Evolutionary conservation across 306 rosid species (phyloP), one percentile per base, ranked within the genome.

Genomic region (Coriaria nepalensis): DNA sequence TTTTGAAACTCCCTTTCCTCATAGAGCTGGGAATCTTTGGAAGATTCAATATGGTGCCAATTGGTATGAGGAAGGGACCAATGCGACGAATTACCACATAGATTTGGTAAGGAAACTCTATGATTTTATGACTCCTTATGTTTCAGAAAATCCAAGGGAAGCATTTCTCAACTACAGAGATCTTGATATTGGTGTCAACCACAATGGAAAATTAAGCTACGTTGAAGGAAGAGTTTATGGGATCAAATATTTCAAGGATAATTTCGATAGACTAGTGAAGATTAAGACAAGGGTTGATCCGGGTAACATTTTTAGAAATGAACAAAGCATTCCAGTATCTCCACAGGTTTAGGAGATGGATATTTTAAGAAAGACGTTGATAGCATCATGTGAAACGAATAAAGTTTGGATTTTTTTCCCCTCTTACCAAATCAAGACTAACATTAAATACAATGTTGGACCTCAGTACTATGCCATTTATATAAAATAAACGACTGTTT

Each of bases 131-230:
- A 74, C 86, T 0, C 86, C 73, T 41, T 81, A 71, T 67, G 86
- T 81, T 46, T 81, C 86, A 6, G 71, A 81, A 65, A 74, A 74
- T 61, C 92, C 86, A 40, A 81, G 92, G 52, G 49, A 82, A 55
- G 73, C 92, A 6, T 81, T 57, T 53, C 57, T 81, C 33, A 81
- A 81, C 10, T 81, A 81, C 8, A 71, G 92, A 40, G 92, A 81
- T 66, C 71, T 81, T 56, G 92, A 81, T 69, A 77, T 81, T 68
- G 92, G 92, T 54, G 11, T 61, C 13, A 81, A 45, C 43, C 35
- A 37, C 5, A 57, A 46, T 38, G 85, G 62, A 33, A 47, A 14
- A 34, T 48, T 71, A n/a, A 72, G 55, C 34, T 81, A 51, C 4
- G 46, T 41, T 39, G 80, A 78, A 40, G 93, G 80, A 38, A 20